A percentile compares a stretch with the other conserved stretches of the same genome.
Conservation (phyloP, 306 rosid genomes). For the Trifolium fragiferum region DNA sequence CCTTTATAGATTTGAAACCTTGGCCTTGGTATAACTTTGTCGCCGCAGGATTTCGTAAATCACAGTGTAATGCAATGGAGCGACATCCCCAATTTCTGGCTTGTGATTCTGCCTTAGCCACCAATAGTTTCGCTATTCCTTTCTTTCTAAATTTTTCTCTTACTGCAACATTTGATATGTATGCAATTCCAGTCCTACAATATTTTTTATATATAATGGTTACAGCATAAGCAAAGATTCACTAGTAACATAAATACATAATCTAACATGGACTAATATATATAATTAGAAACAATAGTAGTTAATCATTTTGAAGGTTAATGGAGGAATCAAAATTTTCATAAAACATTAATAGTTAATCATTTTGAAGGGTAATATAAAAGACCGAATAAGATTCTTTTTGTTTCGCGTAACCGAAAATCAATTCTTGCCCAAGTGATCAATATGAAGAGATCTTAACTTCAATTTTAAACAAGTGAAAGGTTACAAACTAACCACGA, state of each 20-base stretch:
- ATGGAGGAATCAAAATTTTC: background rate
- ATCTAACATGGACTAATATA: background rate
- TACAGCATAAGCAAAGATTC: constrained; percentile 15
- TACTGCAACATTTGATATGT: constrained; percentile 95
- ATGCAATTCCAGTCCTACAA: constrained; percentile 92
- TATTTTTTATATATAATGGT: background rate
- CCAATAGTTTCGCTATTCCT: constrained; percentile 83
- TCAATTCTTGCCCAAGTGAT: background rate
- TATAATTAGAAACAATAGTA: background rate
- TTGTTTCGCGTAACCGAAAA: background rate
- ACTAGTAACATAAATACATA: constrained; percentile 1
- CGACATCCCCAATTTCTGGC: constrained; percentile 96
- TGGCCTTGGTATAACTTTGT: constrained; percentile 76
- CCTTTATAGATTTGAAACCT: constrained; percentile 80
- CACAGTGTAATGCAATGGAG: constrained; percentile 88
- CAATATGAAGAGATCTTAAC: background rate
- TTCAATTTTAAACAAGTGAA: background rate
- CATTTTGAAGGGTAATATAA: background rate
- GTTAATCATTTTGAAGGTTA: constrained; percentile 24
- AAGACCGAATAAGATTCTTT: background rate
- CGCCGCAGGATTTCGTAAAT: constrained; percentile 77
- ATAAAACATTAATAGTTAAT: background rate
- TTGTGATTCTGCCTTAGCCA: constrained; percentile 85
- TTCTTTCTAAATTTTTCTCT: constrained; percentile 76
- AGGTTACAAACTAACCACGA: constrained; percentile 14